Percentiles rank a stretch among this genome's conserved stretches.
Conservation (phyloP, 2,329 filamentous ascomycete genomes). For the Arthrobotrys iridis region DNA sequence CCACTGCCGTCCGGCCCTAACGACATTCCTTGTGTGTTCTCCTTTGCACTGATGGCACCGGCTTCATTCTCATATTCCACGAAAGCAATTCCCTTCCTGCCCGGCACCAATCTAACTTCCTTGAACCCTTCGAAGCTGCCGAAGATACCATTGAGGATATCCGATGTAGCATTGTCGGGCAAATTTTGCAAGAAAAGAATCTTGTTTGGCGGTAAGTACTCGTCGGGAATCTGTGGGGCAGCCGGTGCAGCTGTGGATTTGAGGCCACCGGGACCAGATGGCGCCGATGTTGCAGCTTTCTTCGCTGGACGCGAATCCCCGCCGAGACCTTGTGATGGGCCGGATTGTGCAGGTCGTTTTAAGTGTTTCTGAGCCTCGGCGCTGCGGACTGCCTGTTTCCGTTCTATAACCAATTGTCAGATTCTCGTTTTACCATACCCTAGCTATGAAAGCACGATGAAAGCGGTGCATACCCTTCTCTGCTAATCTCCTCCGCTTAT, state of each 20-base stretch:
- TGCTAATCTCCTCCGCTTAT: constrained; percentile 83
- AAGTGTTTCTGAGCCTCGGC: constrained; percentile 80
- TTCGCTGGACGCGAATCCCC: constrained; percentile 62
- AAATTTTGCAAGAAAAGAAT: constrained; percentile 93
- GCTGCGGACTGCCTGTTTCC: constrained; percentile 83
- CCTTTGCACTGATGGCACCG: constrained; percentile 91
- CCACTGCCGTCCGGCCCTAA: constrained; percentile 75
- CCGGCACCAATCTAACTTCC: constrained; percentile 88
- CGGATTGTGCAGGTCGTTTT: constrained; percentile 68
- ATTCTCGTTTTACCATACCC: not conserved
- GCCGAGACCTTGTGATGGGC: constrained; percentile 56
- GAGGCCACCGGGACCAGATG: constrained; percentile 74
- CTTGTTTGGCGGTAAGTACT: constrained; percentile 97
- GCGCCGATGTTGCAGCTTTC: constrained; percentile 63
- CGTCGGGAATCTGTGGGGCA: constrained; percentile 85
- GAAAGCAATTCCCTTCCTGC: constrained; percentile 88
- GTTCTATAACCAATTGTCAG: constrained; percentile 64
- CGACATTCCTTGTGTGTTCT: constrained; percentile 85
- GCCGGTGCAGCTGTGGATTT: constrained; percentile 76
- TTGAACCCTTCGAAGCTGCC: constrained; percentile 91
- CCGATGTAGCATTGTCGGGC: constrained; percentile 84
- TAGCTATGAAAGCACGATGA: not conserved
- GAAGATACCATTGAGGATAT: constrained; percentile 82
- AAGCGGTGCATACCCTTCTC: constrained; percentile 77
- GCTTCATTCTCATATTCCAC: constrained; percentile 93